These are phyloP conservation scores for Verbascum thapsus DNA, from an alignment of 257 asterid species.

Conservation along the genomic window DNA sequence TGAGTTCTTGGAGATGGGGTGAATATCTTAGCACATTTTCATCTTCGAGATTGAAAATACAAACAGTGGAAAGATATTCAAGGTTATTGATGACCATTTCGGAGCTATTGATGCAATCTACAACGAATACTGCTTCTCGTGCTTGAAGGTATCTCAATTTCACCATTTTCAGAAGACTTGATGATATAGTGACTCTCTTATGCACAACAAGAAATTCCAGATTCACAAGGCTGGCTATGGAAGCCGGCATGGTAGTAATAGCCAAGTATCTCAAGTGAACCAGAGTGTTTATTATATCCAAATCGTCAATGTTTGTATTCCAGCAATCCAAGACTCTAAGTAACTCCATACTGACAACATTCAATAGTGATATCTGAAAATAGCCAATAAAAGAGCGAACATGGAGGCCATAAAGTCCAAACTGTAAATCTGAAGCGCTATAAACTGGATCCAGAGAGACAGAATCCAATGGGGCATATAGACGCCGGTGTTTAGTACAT, in stretches of 20 bases:
- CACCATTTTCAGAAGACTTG: neutral
- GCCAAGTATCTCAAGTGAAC: conserved; percentile 27
- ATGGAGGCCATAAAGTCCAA: conserved; percentile 14
- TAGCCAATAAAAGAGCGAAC: conserved; percentile 20
- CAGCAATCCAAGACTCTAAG: conserved; percentile 18
- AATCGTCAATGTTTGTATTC: neutral
- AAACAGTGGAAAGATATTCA: conserved; percentile 12
- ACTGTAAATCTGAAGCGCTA: neutral
- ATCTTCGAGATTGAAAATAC: neutral
- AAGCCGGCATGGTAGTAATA: neutral
- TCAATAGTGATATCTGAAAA: neutral
- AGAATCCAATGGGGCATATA: neutral
- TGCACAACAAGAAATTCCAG: conserved; percentile 24
- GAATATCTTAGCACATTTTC: conserved; percentile 26
- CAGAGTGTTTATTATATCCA: neutral
- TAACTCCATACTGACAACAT: conserved; percentile 14
- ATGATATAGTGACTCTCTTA: neutral
- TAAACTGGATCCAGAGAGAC: neutral
- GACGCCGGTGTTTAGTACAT: neutral
- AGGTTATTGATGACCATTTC: conserved; percentile 8
- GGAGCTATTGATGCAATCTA: neutral
- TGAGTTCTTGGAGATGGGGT: conserved; percentile 26
- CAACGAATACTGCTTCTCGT: neutral
- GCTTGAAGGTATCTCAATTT: conserved; percentile 25
- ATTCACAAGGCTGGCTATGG: conserved; percentile 14